A percentile compares a stretch with the other conserved stretches of the same genome.
Conservation (phyloP, 2,329 filamentous ascomycete species). For the Cladosporium sp. region DNA sequence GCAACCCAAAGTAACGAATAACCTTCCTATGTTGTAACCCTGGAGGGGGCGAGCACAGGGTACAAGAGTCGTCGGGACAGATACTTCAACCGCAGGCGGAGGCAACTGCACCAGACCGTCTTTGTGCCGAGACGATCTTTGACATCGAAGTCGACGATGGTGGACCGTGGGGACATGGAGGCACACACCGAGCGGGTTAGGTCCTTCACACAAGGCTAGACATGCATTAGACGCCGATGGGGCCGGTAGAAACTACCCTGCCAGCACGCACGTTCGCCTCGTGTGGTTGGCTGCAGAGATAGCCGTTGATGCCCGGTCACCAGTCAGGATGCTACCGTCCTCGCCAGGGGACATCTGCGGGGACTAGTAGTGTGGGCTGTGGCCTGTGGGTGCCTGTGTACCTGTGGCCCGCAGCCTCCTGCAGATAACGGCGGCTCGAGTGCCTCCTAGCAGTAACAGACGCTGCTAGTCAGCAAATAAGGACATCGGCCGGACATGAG, state of each 20-base stretch:
- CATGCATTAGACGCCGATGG: constrained; percentile 35
- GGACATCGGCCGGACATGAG: constrained; percentile 9
- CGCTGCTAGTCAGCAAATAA: constrained; percentile 16
- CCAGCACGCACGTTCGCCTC: constrained; percentile 30
- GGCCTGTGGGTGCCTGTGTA: constrained; percentile 29
- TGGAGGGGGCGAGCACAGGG: constrained; percentile 26
- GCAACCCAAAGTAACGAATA: constrained; percentile 29
- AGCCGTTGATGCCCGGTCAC: constrained; percentile 34
- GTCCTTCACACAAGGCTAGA: constrained; percentile 37
- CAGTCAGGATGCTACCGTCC: constrained; percentile 32
- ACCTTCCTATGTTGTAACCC: constrained; percentile 25
- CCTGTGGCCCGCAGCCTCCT: constrained; percentile 32
- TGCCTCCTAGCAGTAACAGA: constrained; percentile 16
- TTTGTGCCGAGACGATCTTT: constrained; percentile 31
- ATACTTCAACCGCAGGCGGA: constrained; percentile 29
- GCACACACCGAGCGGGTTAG: constrained; percentile 28
- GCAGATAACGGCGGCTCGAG: constrained; percentile 28
- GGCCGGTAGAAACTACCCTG: constrained; percentile 32
- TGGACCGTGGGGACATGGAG: constrained; percentile 29
- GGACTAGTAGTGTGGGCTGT: constrained; percentile 31
- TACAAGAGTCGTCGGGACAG: constrained; percentile 24
- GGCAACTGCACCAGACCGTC: constrained; percentile 27
- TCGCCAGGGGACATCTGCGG: constrained; percentile 34
- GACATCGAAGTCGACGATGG: constrained; percentile 30
- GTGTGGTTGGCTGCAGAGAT: constrained; percentile 36